Evolutionary conservation across 352 stramenopile species (phyloP).

Genomic region (Globisporangium carolinianum): DNA sequence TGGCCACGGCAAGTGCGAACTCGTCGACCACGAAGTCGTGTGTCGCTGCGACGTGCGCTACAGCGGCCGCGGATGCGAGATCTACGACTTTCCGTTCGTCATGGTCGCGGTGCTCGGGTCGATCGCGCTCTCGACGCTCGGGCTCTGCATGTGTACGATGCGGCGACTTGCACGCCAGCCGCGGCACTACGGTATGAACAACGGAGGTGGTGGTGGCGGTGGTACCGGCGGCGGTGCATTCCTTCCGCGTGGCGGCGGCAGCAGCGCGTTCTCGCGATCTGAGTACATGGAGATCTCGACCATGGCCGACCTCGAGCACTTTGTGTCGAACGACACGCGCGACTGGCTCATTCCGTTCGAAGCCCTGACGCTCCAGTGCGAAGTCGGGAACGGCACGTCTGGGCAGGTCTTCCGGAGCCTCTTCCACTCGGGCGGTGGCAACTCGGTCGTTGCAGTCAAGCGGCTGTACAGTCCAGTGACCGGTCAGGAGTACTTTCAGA

Average conservation of each 20-base stretch:
- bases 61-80: conserved; percentile 62
- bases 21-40: conserved; percentile 39
- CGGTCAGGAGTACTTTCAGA: conserved; percentile 86
- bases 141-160: conserved; percentile 87
- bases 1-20: conserved; percentile 60
- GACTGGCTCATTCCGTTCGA: conserved; percentile 90
- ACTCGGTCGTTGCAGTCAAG: conserved; percentile 84
- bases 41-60: conserved; percentile 75
- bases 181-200: conserved; percentile 16
- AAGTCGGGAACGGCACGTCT: conserved; percentile 85
- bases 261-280: conserved; percentile 50
- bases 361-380: conserved; percentile 76
- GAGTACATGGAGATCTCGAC: conserved; percentile 85
- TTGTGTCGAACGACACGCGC: conserved; percentile 79
- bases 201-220: no score
- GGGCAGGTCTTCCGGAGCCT: conserved; percentile 86
- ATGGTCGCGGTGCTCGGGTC: conserved; percentile 76
- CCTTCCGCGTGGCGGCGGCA: conserved; percentile 29
- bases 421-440: conserved; percentile 75
- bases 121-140: conserved; percentile 73
- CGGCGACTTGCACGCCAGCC: conserved; percentile 64
- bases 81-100: conserved; percentile 81
- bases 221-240: conserved; percentile 13
- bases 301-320: conserved; percentile 83
- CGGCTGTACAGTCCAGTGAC: conserved; percentile 82